Evolutionary conservation across 23 red algal species (phyloP), one percentile per base, ranked within the genome.

Genomic region (Gracilaria gracilis): DNA sequence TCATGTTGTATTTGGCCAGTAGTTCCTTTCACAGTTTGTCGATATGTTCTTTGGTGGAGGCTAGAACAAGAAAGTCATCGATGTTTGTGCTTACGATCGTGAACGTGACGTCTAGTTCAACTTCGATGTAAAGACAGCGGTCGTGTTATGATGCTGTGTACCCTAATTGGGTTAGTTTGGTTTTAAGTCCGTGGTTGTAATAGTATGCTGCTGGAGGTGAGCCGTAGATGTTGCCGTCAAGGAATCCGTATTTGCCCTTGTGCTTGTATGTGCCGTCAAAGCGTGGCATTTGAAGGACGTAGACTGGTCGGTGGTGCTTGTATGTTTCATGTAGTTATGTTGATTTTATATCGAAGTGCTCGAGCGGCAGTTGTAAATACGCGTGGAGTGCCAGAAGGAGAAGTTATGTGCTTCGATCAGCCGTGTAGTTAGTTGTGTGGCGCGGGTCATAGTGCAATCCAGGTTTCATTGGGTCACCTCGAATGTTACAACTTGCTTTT

Each of bases 401-500:
- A 8, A 59, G 59, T 34, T 25, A 17, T 28, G 64, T 50, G 7
- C 61, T 70, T 9, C 62, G 3, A 19, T 66, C 20, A 19, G 64
- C 59, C 7, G 61, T 69, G 34, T 70, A 46, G 1, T 14, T 71
- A 5, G 82, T 55, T 1, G 28, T 86, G 19, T 86, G 28, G 24
- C 42, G 35, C 15, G 82, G 82, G 72, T 86, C 49, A 23, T 70
- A 86, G 39, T 86, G 82, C 0, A 86, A 5, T 61, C 39, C 36
- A 6, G 82, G 82, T 39, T 40, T 71, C 82, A 72, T 86, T 40
- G 24, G 23, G 31, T 86, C 82, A 0, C 61, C 59, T 2, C 39
- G 59, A 3, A 69, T 2, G 14, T 47, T 69, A 29, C 82, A 86
- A 38, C 82, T 2, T 61, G 82, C 82, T 55, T 66, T 69, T 2